Percentiles rank a stretch among this genome's conserved stretches.
phyloP scores from a whole-genome alignment of 768 basidiomycete genomes.

The Megacollybia marginata region DNA sequence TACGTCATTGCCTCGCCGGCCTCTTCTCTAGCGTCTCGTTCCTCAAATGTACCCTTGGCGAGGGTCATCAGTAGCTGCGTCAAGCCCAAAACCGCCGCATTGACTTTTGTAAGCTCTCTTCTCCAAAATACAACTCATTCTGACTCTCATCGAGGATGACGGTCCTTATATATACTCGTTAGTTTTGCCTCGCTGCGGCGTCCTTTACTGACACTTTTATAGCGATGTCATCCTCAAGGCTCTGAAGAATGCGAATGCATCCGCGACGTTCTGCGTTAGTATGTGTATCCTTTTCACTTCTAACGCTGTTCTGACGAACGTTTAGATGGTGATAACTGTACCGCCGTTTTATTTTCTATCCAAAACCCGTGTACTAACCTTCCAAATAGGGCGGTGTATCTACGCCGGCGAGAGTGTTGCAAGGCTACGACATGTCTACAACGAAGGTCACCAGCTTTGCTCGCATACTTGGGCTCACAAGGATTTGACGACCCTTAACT shows the following conservation, averaged over 20 bases:
- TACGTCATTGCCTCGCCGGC: slow-evolving; percentile 12
- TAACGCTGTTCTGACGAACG: background rate
- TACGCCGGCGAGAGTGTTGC: slow-evolving; percentile 25
- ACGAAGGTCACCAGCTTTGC: slow-evolving; percentile 33
- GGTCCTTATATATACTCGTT: slow-evolving; percentile 32
- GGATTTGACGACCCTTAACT: slow-evolving; percentile 30
- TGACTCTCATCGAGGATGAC: slow-evolving; percentile 26
- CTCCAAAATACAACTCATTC: background rate
- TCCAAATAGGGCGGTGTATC: slow-evolving; percentile 27
- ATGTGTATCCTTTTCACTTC: slow-evolving; percentile 8
- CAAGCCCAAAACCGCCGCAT: slow-evolving; percentile 28
- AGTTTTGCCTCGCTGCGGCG: background rate
- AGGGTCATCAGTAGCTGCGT: slow-evolving; percentile 28
- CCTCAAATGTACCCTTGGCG: slow-evolving; percentile 15
- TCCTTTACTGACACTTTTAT: background rate
- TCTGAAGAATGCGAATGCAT: slow-evolving; percentile 24
- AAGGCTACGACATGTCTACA: slow-evolving; percentile 29
- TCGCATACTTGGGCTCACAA: slow-evolving; percentile 40
- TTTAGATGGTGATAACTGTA: slow-evolving; percentile 34
- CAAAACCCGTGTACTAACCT: background rate
- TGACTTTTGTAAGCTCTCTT: slow-evolving; percentile 29
- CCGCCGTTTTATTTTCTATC: slow-evolving; percentile 1
- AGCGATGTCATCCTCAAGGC: slow-evolving; percentile 30
- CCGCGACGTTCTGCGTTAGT: slow-evolving; percentile 40
- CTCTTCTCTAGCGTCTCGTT: background rate